These are phyloP conservation scores for Fremontodendron californicum DNA, from an alignment of 345 rosid species.

Conservation along the genomic window DNA sequence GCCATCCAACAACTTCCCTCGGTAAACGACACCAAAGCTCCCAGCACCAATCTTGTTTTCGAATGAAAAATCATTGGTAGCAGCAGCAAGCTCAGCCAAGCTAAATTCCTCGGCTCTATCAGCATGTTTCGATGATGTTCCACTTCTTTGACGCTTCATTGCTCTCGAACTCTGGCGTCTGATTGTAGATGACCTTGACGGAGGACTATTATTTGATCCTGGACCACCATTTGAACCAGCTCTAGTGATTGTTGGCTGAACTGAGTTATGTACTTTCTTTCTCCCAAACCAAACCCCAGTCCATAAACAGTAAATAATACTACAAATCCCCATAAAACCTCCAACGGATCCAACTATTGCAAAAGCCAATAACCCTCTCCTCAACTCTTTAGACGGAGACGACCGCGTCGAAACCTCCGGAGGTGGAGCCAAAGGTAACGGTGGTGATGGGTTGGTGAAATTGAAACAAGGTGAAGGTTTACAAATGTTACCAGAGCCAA, in stretches of 20 bases:
- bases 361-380: constrained; percentile 60
- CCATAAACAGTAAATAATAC: constrained; percentile 69
- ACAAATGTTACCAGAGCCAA: constrained; percentile 53
- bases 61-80: constrained; percentile 64
- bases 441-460: background rate
- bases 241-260: constrained; percentile 87
- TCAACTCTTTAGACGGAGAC: constrained; percentile 35
- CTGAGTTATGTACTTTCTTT: constrained; percentile 87
- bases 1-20: constrained; percentile 69
- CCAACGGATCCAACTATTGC: constrained; percentile 75
- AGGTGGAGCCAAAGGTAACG: background rate
- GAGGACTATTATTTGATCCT: constrained; percentile 50
- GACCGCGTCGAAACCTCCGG: constrained; percentile 16
- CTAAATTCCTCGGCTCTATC: constrained; percentile 79
- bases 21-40: constrained; percentile 84
- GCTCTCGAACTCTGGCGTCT: constrained; percentile 71
- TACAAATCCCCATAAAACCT: constrained; percentile 54
- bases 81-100: constrained; percentile 64
- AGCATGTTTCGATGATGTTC: constrained; percentile 73
- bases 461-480: constrained; percentile 11
- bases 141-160: constrained; percentile 92
- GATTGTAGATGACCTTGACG: constrained; percentile 62
- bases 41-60: constrained; percentile 90
- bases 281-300: constrained; percentile 67
- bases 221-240: constrained; percentile 48